These are phyloP conservation scores for Pleurotus tuoliensis DNA, from an alignment of 768 basidiomycete genomes.

Conservation along the genomic window DNA sequence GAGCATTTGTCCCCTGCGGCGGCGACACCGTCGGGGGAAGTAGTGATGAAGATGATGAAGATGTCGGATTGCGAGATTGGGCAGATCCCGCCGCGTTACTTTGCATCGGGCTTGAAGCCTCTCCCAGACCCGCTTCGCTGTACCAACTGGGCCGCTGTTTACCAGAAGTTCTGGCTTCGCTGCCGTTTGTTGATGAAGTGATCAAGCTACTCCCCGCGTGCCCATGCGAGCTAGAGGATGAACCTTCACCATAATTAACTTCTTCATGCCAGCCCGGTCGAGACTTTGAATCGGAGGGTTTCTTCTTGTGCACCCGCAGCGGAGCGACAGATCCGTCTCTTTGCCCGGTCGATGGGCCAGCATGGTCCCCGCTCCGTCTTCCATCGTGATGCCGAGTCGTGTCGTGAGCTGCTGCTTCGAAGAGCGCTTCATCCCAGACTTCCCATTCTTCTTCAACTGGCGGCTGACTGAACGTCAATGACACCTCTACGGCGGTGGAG, in stretches of 20 bases:
- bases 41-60: background rate
- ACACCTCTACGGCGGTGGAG: conserved; percentile 35
- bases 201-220: background rate
- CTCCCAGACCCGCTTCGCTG: conserved; percentile 23
- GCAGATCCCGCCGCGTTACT: background rate
- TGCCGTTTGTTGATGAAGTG: background rate
- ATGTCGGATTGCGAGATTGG: background rate
- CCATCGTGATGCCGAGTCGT: too few relatives aligned
- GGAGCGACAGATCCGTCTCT: conserved; percentile 23
- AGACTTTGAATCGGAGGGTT: conserved; percentile 11
- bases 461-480: conserved; percentile 26
- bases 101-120: background rate
- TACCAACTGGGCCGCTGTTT: conserved; percentile 17
- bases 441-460: conserved; percentile 41
- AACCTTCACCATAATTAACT: conserved; percentile 17
- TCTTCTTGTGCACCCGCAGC: conserved; percentile 31
- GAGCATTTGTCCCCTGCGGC: background rate
- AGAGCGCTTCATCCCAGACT: conserved; percentile 42
- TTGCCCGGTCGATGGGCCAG: background rate
- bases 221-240: background rate
- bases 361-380: conserved; percentile 10
- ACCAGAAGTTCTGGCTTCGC: background rate
- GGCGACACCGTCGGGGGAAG: background rate
- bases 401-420: conserved; percentile 23
- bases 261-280: conserved; percentile 18